A percentile compares a stretch with the other conserved stretches of the same genome.
phyloP scores from a whole-genome alignment of 2,329 filamentous ascomycete species.

The Aspergillus alliaceus region DNA sequence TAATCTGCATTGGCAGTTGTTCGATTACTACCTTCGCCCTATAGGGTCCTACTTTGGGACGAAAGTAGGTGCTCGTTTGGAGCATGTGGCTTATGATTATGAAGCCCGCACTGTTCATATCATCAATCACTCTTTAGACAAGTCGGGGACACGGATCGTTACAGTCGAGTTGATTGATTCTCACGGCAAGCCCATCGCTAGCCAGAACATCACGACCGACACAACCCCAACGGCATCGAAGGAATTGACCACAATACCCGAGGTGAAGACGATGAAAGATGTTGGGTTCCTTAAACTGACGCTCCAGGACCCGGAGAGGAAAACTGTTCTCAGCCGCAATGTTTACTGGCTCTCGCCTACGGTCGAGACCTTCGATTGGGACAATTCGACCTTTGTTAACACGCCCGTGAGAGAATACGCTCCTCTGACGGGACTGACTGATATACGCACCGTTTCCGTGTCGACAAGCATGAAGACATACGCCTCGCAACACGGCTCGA shows the following conservation, averaged over 20 bases:
- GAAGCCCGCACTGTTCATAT: conserved; percentile 47
- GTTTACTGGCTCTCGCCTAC: conserved; percentile 59
- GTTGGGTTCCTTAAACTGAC: conserved; percentile 54
- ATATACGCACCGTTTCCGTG: conserved; percentile 41
- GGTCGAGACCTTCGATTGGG: conserved; percentile 56
- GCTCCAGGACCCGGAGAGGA: conserved; percentile 36
- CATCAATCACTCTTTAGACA: conserved; percentile 54
- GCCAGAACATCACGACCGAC: conserved; percentile 26
- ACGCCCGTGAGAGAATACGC: conserved; percentile 57
- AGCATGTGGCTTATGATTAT: conserved; percentile 60
- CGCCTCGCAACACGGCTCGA: conserved; percentile 3
- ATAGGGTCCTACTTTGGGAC: conserved; percentile 61
- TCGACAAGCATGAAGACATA: conserved; percentile 23
- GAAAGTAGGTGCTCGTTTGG: conserved; percentile 51
- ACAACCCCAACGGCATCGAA: conserved; percentile 51
- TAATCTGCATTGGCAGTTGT: conserved; percentile 64
- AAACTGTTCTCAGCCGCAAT: conserved; percentile 52
- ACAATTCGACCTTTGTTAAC: conserved; percentile 58
- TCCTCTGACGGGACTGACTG: conserved; percentile 49
- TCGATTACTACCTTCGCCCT: conserved; percentile 62
- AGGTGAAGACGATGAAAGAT: conserved; percentile 36
- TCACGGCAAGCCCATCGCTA: conserved; percentile 46
- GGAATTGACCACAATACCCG: conserved; percentile 33
- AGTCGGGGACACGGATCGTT: conserved; percentile 44
- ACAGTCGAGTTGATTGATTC: conserved; percentile 52